Evolutionary conservation across 2,329 filamentous ascomycete species (phyloP).

Genomic region (Paecilomyces fulvus): DNA sequence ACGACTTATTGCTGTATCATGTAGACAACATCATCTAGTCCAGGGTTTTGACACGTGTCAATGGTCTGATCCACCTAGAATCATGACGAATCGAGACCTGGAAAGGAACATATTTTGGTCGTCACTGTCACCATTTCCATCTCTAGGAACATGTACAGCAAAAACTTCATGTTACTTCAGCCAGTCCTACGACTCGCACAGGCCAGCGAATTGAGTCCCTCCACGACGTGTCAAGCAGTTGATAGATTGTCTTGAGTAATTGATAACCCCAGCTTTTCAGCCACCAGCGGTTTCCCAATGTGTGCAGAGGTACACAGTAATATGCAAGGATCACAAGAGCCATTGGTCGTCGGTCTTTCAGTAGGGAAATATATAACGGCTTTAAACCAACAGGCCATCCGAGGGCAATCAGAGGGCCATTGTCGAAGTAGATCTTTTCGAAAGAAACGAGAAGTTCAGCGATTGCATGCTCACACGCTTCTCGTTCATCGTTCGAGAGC

Average conservation of each 20-base stretch:
- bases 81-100: no score
- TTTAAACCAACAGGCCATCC: conserved; percentile 54
- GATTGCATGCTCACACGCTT: conserved; percentile 15
- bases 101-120: no score
- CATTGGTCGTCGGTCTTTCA: conserved; percentile 52
- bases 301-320: conserved; percentile 57
- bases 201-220: conserved; percentile 15
- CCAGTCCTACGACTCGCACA: conserved; percentile 13
- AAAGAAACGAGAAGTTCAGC: conserved; percentile 12
- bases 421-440: conserved; percentile 11
- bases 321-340: conserved; percentile 57
- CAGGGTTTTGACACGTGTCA: no score
- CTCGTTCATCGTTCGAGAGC: conserved; percentile 11
- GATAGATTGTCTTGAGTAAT: conserved; percentile 54
- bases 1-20: background rate
- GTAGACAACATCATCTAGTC: no score
- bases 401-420: conserved; percentile 39
- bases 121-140: background rate
- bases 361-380: conserved; percentile 54
- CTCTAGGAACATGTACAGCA: background rate
- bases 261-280: conserved; percentile 56
- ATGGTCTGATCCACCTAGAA: no score
- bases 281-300: conserved; percentile 59
- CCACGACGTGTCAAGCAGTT: conserved; percentile 12
- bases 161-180: background rate